Base-by-base conservation (phyloP, 2,329 filamentous ascomycete genomes). In the Aspergillus hiratsukae region DNA sequence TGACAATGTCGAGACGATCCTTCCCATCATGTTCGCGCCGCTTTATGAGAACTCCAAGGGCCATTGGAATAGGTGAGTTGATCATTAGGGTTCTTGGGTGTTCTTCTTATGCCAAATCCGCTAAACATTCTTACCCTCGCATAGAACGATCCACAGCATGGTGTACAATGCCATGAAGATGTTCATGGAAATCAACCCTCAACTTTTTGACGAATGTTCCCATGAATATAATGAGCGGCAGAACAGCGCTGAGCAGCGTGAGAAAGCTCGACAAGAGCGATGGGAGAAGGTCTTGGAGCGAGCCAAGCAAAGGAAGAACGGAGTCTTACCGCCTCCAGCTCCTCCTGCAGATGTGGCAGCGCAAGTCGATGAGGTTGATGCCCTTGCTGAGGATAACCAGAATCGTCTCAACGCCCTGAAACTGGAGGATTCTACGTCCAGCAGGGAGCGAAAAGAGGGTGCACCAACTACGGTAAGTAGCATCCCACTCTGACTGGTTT, bases 121-220 rank as follows among this genome's bases (percentile, higher is more conserved):
- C 75, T 80, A 67, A 80, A 46, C 21, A 46, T 25, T 7, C 11
- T 25, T 60, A 25, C 14, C 9, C 51, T 7, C 62, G n/a, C 25
- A 29, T 52, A 97, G 94, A 69, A 99, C 94, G 7, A 99, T 99
- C 64, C 94, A 99, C 71, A 94, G 94, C 72, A 97, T 99, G 93
- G 94, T 99, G 10, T 97, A 97, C 75, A 99, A 97, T 69, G 94
- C 94, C 56, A 97, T 99, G 94, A 99, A 99, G 75, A 84, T 99
- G 40, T 99, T 99, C 76, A 99, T 99, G 94, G 94, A 99, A 74
- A 97, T 99, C 69, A 97, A 97, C 73, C 94, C 94, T 9, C 92
- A 97, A 73, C 84, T 99, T 23, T 99, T 99, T 68, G 94, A 99
- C 66, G 94, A 99, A 71, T 99, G 94, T 77, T 97, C 94, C 37